Conservation (phyloP, 2,329 filamentous ascomycete species). For the Aspergillus pseudotamarii region DNA sequence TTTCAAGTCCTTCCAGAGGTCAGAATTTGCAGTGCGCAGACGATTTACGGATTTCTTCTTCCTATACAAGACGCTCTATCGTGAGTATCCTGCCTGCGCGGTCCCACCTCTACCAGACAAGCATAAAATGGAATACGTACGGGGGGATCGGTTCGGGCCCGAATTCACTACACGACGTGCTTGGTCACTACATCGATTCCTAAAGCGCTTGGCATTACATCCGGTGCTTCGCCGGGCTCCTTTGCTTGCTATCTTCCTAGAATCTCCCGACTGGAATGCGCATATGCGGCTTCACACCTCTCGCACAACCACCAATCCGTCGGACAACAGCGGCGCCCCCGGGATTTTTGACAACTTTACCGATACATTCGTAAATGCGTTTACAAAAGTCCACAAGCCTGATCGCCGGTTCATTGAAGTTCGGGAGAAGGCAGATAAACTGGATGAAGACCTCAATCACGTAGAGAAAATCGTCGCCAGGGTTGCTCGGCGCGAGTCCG, state of each 20-base stretch:
- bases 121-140: conserved; percentile 98
- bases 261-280: conserved; percentile 93
- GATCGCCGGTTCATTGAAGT: conserved; percentile 95
- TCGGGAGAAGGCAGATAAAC: conserved; percentile 85
- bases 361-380: conserved; percentile 95
- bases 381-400: conserved; percentile 93
- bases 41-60: conserved; percentile 98
- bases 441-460: conserved; percentile 88
- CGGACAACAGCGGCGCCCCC: conserved; percentile 47
- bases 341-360: conserved; percentile 93
- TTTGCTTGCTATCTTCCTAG: conserved; percentile 85
- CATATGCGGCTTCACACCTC: conserved; percentile 81
- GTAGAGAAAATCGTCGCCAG: conserved; percentile 95
- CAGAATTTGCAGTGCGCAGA: conserved; percentile 76
- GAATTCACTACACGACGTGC: conserved; percentile 90
- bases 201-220: conserved; percentile 82
- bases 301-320: conserved; percentile 59
- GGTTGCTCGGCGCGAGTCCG: conserved; percentile 82
- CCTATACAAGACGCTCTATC: conserved; percentile 84
- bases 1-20: conserved; percentile 87
- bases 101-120: conserved; percentile 96
- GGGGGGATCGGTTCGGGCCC: conserved; percentile 88
- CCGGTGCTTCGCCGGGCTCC: conserved; percentile 82
- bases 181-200: conserved; percentile 87
- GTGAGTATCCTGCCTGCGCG: conserved; percentile 87